Evolutionary conservation across 257 asterid species (phyloP).

Genomic region (Dorcoceras hygrometricum): DNA sequence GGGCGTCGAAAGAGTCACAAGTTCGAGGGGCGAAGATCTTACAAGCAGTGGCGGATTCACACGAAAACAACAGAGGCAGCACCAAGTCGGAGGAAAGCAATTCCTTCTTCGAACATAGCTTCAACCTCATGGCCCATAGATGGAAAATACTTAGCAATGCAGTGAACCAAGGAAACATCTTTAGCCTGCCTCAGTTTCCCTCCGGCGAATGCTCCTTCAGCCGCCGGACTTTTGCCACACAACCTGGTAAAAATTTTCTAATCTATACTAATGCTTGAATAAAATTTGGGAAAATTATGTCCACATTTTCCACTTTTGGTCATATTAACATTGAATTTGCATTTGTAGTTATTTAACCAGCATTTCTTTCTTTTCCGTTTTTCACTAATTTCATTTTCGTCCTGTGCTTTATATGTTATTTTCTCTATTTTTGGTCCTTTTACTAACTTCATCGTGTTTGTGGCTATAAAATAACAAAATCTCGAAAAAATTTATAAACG

Average conservation of each 20-base stretch:
- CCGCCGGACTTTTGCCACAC: slow-evolving; percentile 53
- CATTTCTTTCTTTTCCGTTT: too few species aligned
- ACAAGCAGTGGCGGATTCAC: slow-evolving; percentile 51
- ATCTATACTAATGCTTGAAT: too few species aligned
- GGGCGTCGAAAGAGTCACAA: slow-evolving; percentile 91
- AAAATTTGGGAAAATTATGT: too few species aligned
- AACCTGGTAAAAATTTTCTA: slow-evolving; percentile 77
- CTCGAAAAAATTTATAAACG: too few species aligned
- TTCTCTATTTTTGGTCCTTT: too few species aligned
- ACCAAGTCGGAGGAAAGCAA: slow-evolving; percentile 19
- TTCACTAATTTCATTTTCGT: too few species aligned
- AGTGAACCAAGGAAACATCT: slow-evolving; percentile 43
- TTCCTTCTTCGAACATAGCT: slow-evolving; percentile 60
- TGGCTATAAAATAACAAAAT: too few species aligned
- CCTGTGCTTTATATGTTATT: too few species aligned
- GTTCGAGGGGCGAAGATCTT: slow-evolving; percentile 77
- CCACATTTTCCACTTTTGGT: too few species aligned
- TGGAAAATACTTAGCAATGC: slow-evolving; percentile 70
- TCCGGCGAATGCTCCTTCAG: slow-evolving; percentile 52
- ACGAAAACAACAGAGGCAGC: not conserved
- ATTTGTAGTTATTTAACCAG: too few species aligned
- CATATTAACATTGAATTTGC: too few species aligned
- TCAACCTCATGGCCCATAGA: slow-evolving; percentile 50
- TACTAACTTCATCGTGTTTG: too few species aligned
- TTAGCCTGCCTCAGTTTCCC: slow-evolving; percentile 61